These are phyloP conservation scores for Thamnidium elegans DNA, from an alignment of 192 early-diverging fungal genomes.

Conservation along the genomic window DNA sequence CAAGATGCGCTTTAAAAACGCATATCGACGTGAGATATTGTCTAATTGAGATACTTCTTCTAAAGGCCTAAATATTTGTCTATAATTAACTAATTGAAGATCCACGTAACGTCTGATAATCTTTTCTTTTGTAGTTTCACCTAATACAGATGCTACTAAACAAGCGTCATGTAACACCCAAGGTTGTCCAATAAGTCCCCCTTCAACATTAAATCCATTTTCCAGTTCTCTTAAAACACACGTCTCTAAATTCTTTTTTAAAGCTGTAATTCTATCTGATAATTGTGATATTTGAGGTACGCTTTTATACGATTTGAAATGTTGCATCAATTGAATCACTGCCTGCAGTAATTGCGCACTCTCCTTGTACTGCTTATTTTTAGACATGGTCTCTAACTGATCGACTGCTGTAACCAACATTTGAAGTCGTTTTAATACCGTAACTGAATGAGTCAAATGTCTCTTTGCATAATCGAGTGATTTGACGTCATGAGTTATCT, in stretches of 20 bases:
- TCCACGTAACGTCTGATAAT: constrained; percentile 81
- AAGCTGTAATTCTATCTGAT: constrained; percentile 52
- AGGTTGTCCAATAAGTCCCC: constrained; percentile 50
- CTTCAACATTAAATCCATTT: constrained; percentile 64
- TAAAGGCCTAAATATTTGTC: constrained; percentile 69
- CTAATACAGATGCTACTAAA: constrained; percentile 68
- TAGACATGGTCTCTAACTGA: constrained; percentile 65
- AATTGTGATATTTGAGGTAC: constrained; percentile 76
- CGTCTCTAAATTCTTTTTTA: constrained; percentile 62
- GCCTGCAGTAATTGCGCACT: constrained; percentile 78
- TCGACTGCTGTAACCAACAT: constrained; percentile 83
- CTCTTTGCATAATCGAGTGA: constrained; percentile 91
- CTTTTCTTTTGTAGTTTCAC: constrained; percentile 56
- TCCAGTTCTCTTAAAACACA: constrained; percentile 77
- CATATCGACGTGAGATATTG: constrained; percentile 83
- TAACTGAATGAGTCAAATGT: constrained; percentile 80
- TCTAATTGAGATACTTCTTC: constrained; percentile 81
- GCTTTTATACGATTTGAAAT: constrained; percentile 71
- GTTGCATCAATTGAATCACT: constrained; percentile 71
- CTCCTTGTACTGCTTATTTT: constrained; percentile 73
- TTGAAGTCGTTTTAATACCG: constrained; percentile 79
- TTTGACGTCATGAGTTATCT: constrained; percentile 96
- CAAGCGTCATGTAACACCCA: constrained; percentile 71
- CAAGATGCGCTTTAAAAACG: constrained; percentile 88
- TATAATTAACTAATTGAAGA: constrained; percentile 79